These are phyloP conservation scores for Forsythia suspensa DNA, from an alignment of 257 asterid genomes.

Conservation along the genomic window DNA sequence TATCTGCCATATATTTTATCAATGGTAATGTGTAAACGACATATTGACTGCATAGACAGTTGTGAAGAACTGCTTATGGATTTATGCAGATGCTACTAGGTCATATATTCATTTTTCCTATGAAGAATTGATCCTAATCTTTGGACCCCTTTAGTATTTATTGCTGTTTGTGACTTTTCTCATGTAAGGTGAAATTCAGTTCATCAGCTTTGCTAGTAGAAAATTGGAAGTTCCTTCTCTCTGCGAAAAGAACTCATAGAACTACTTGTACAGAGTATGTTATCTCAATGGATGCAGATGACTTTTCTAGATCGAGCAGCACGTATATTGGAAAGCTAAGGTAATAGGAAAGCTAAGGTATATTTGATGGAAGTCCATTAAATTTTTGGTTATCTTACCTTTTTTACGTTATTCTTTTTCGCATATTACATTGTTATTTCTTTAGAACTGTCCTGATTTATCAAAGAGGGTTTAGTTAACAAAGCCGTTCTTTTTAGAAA, in stretches of 20 bases:
- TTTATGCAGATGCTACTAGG: neutral
- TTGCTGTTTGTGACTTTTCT: neutral
- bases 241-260: conserved; percentile 55
- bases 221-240: conserved; percentile 58
- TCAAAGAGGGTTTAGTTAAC: neutral
- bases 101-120: neutral
- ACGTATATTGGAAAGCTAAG: conserved; percentile 55
- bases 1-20: neutral
- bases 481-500: neutral
- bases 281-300: conserved; percentile 55
- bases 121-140: neutral
- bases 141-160: neutral
- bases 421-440: neutral
- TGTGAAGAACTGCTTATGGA: neutral
- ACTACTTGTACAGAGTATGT: conserved; percentile 59
- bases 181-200: neutral
- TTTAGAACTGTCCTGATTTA: neutral
- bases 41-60: neutral
- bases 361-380: neutral
- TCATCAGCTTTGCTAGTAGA: conserved; percentile 48
- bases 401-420: neutral
- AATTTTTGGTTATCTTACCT: neutral
- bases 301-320: conserved; percentile 51
- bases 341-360: conserved; percentile 55
- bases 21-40: neutral